Evolutionary conservation across 352 stramenopile genomes (phyloP), one percentile per base, ranked within the genome.

Genomic region (Phytopythium aichiense): DNA sequence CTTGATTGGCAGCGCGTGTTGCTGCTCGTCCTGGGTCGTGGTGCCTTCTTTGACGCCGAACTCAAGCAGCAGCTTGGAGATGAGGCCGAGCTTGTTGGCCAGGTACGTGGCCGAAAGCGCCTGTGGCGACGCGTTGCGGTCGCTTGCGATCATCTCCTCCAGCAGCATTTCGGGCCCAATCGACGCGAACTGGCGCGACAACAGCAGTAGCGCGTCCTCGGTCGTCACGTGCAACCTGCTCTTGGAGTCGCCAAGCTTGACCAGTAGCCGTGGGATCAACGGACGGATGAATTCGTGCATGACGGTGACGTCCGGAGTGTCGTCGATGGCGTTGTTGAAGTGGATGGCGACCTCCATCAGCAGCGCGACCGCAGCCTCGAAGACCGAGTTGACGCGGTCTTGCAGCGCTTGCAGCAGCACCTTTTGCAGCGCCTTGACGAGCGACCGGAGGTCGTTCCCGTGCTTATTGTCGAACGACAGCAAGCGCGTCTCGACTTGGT

Each of bases 181-280:
- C 9, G 80, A 81, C 0, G 73, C 64, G 7, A 73, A 48, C 51
- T 92, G 81, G n/a, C 86, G 69, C 0, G 82, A 88, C 1, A 94
- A 54, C 13, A 93, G 69, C 11, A 94, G 51, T 31, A 94, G 48
- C 6, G 84, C 84, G 55, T 94, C 86, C 68, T 94, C 84, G 0
- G 74, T 89, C 1, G 76, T 76, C 22, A 93, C 77, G 50, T 91
- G 84, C 4, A 92, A 65, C 0, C 81, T 71, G 18, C 77, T 72
- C 57, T 94, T 94, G 1, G 81, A 87, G 58, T 93, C 84, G 2
- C 86, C 86, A 2, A 94, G 71, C 61, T 91, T 91, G 4, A 79
- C 70, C 0, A 94, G 67, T n/a, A 94, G 57, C 25, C 83, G 72
- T 13, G 85, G 77, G 28, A 92, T 84, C 13, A 94, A 57, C 15